Percentiles rank a stretch among this genome's conserved stretches.
phyloP scores from a whole-genome alignment of 2,329 filamentous ascomycete genomes.

The Cladosporium phlei region DNA sequence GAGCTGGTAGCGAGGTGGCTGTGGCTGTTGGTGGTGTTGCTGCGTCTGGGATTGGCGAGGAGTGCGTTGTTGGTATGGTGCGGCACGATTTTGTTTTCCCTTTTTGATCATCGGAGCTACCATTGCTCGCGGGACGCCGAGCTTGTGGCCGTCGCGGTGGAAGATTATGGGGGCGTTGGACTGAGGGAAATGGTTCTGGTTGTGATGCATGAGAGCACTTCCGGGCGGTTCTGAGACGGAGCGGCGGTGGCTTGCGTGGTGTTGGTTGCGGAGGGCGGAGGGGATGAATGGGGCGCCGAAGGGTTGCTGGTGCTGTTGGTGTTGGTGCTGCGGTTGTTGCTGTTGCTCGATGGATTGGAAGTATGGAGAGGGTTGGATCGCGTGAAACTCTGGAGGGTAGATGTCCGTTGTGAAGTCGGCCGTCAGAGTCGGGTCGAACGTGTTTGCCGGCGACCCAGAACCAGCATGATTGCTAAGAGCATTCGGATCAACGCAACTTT shows the following conservation, averaged over 20 bases:
- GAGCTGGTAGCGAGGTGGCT: constrained; percentile 11
- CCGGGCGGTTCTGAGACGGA: constrained; percentile 26
- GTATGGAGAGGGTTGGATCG: constrained; percentile 17
- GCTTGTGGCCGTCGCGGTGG: constrained; percentile 22
- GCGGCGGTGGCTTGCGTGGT: constrained; percentile 21
- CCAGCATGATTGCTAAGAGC: constrained; percentile 8
- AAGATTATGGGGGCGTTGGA: constrained; percentile 17
- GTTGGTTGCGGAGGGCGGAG: constrained; percentile 5
- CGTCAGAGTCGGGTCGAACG: constrained; percentile 11
- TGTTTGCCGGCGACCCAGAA: constrained; percentile 18
- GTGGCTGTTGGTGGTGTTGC: constrained; percentile 3
- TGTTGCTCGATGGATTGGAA: constrained; percentile 24
- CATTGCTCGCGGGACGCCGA: constrained; percentile 16
- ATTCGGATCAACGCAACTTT: constrained; percentile 12
- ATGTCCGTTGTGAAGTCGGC: constrained; percentile 10
- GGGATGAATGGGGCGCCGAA: constrained; percentile 14
- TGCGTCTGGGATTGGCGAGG: background rate
- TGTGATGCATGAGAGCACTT: constrained; percentile 9
- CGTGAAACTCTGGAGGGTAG: constrained; percentile 16
- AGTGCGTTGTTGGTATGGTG: constrained; percentile 15
- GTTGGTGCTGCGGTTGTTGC: too few relatives aligned
- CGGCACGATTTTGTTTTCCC: constrained; percentile 14
- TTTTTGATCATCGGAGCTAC: constrained; percentile 15
- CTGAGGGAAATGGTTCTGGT: background rate
- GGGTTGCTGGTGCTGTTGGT: too few relatives aligned